Conservation (phyloP, 2,329 filamentous ascomycete species). For the Penicillium palitans region DNA sequence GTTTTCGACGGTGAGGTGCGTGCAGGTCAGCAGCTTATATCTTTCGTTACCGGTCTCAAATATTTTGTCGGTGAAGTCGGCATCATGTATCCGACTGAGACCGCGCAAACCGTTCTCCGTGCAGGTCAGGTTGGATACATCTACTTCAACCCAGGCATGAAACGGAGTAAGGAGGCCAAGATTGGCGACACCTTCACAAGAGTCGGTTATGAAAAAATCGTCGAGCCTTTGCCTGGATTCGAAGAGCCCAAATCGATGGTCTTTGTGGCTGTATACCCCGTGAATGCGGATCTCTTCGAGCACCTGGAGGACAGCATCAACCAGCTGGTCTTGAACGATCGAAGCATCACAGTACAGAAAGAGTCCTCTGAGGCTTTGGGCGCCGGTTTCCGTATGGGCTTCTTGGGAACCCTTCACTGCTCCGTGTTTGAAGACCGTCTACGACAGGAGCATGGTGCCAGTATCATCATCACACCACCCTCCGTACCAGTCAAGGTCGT, state of each 20-base stretch:
- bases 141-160: slow-evolving; percentile 98
- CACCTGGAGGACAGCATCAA: slow-evolving; percentile 91
- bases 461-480: slow-evolving; percentile 94
- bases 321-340: slow-evolving; percentile 90
- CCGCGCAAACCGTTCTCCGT: slow-evolving; percentile 73
- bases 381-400: slow-evolving; percentile 90
- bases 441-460: slow-evolving; percentile 89
- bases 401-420: slow-evolving; percentile 94
- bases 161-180: slow-evolving; percentile 90
- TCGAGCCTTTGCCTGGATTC: slow-evolving; percentile 84
- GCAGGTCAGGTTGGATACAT: slow-evolving; percentile 96
- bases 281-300: slow-evolving; percentile 82
- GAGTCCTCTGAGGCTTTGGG: slow-evolving; percentile 92
- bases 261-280: slow-evolving; percentile 94
- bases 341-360: slow-evolving; percentile 90
- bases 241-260: slow-evolving; percentile 99
- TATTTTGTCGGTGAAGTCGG: slow-evolving; percentile 96
- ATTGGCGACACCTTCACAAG: slow-evolving; percentile 93
- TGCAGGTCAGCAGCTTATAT: slow-evolving; percentile 81
- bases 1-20: slow-evolving; percentile 85
- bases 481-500: slow-evolving; percentile 88
- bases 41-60: slow-evolving; percentile 81
- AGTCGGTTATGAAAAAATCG: slow-evolving; percentile 70
- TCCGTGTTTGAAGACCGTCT: slow-evolving; percentile 98
- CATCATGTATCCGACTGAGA: slow-evolving; percentile 90